Evolutionary conservation across 805 yeast genomes (phyloP), one percentile per base, ranked within the genome.

Genomic region (Saccharomycopsis sp.): DNA sequence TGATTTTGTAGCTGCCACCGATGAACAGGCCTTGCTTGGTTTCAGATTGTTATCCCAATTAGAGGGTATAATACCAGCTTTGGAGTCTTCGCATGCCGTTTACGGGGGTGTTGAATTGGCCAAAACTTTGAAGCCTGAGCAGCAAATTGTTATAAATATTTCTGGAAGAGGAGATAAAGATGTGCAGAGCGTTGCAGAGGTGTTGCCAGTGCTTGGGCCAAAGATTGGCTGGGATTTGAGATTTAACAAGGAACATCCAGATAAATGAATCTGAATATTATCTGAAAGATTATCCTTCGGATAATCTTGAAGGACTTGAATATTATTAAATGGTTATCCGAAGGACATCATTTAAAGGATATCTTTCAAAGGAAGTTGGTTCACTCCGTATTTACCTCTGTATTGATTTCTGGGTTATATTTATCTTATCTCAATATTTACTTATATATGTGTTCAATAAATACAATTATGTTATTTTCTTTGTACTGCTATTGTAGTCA

Each of bases 101-200:
- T 88, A 79, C 69, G 97, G 97, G 66, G 99, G 92, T 53, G 78
- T 89, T 61, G 82, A 91, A 73, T 79, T 89, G 54, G 99, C 99
- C 34, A 84, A 89, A 77, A 86, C 84, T 17, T 78, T 94, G 86
- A 70, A 80, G 23, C 80, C 84, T 64, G 97, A 87, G 64, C 80
- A 91, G 74, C 84, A 90, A 69, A 77, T 94, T 59, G 86, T 94
- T 61, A 87, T 94, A 69, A 91, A 91, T 71, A 81, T 94, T 58
- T 90, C 97, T 56, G 99, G 99, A 68, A 89, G 99, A 80, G 99
- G 99, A 75, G 99, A 94, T 72, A 94, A 94, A 77, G 99, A 94
- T 72, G 99, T 94, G 47, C 97, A 91, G 75, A 89, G 92, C 71
- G 97, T 94, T 57, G 99, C 99, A 53, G 97, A 94, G 73, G 83